Evolutionary conservation across 306 rosid genomes (phyloP).

Genomic region (Castanea mollissima): DNA sequence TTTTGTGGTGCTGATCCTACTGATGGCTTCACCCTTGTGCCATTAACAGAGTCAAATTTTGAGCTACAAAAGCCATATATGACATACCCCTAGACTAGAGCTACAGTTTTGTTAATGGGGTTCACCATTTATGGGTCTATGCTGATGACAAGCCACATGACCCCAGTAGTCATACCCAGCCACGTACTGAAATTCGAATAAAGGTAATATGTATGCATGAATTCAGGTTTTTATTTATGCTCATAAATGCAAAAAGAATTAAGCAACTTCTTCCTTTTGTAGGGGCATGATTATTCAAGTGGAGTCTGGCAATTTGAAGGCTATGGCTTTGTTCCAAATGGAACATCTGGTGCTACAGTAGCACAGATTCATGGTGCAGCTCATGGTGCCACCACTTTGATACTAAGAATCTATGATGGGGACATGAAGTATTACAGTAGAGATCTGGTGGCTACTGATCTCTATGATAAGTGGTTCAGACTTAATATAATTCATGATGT

Average conservation of each 20-base stretch:
- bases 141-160: conserved; percentile 45
- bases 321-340: conserved; percentile 39
- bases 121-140: conserved; percentile 42
- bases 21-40: conserved; percentile 42
- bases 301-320: conserved; percentile 65
- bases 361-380: conserved; percentile 48
- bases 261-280: neutral
- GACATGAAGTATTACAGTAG: conserved; percentile 33
- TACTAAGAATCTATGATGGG: conserved; percentile 41
- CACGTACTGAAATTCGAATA: conserved; percentile 47
- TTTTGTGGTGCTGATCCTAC: conserved; percentile 36
- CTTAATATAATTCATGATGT: conserved; percentile 42
- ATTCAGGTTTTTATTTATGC: neutral
- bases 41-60: conserved; percentile 34
- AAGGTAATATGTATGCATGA: conserved; percentile 4
- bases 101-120: conserved; percentile 34
- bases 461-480: conserved; percentile 46
- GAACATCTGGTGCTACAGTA: conserved; percentile 45
- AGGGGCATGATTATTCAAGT: conserved; percentile 43
- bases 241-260: neutral
- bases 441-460: conserved; percentile 28
- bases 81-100: conserved; percentile 33
- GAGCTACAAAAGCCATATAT: conserved; percentile 32
- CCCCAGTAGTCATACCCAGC: conserved; percentile 35
- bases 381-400: conserved; percentile 25